Percentiles rank a stretch among this genome's conserved stretches.
Evolutionary conservation across 208 protist genomes (phyloP).

Genomic region (Crithidia thermophila): DNA sequence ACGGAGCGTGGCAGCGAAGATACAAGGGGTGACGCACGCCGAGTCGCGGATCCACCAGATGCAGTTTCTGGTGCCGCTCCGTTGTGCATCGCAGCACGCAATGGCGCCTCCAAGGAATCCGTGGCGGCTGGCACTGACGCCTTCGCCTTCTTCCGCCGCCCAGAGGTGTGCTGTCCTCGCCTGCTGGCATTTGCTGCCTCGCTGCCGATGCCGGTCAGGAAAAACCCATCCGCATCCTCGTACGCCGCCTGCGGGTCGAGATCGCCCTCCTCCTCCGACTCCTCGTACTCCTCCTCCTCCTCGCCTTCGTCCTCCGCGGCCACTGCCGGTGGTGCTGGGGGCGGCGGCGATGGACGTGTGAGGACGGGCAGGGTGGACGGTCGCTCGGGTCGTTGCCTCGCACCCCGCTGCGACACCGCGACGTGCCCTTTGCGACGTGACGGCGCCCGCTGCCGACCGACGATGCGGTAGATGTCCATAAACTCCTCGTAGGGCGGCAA

Average conservation of each 20-base stretch:
- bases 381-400: neutral
- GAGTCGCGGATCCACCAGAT: no score
- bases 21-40: constrained; percentile 13
- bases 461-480: constrained; percentile 86
- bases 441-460: constrained; percentile 4
- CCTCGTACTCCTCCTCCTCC: neutral
- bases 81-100: neutral
- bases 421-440: neutral
- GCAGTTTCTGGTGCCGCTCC: no score
- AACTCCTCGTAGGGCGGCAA: constrained; percentile 84
- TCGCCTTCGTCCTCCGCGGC: neutral
- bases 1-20: constrained; percentile 23
- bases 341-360: neutral
- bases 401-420: neutral
- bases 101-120: neutral
- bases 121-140: neutral
- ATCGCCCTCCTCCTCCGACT: constrained; percentile 1
- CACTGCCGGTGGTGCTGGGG: neutral
- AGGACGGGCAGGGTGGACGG: constrained; percentile 1
- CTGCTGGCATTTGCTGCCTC: neutral
- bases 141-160: neutral
- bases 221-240: constrained; percentile 29
- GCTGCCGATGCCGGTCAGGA: constrained; percentile 38
- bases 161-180: no score
- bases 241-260: neutral